Evolutionary conservation across 2,329 filamentous ascomycete species (phyloP).

Genomic region (Trichoderma simmonsii): DNA sequence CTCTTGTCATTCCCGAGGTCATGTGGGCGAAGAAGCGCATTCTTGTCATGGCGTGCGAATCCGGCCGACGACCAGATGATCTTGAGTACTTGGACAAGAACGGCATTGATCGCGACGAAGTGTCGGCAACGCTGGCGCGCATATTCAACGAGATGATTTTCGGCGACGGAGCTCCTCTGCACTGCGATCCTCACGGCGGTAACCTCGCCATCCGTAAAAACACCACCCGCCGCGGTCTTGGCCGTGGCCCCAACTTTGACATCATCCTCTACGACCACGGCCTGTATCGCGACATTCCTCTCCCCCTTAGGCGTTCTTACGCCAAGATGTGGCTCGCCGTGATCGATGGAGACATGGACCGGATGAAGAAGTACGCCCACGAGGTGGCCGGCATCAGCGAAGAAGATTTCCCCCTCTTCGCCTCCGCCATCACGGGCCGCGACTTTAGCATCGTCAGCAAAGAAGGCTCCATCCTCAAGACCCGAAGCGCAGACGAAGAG

Average conservation of each 20-base stretch:
- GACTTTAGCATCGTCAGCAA: conserved; percentile 76
- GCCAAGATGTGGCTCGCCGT: conserved; percentile 98
- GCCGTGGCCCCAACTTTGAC: conserved; percentile 73
- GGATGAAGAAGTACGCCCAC: conserved; percentile 84
- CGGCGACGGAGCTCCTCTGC: conserved; percentile 78
- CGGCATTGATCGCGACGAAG: conserved; percentile 89
- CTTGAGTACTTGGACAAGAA: conserved; percentile 80
- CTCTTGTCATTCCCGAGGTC: conserved; percentile 84
- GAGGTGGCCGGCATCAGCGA: conserved; percentile 88
- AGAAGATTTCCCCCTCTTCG: conserved; percentile 90
- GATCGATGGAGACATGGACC: conserved; percentile 78
- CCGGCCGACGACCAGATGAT: conserved; percentile 84
- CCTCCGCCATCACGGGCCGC: conserved; percentile 90
- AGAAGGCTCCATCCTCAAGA: conserved; percentile 53
- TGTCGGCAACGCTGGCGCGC: conserved; percentile 81
- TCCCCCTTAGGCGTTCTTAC: conserved; percentile 75
- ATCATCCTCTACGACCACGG: conserved; percentile 96
- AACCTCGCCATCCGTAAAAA: conserved; percentile 92
- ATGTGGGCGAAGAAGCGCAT: conserved; percentile 87
- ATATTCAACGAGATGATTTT: conserved; percentile 99
- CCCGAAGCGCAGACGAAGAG: conserved; percentile 73
- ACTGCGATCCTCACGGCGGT: conserved; percentile 95
- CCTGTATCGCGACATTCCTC: conserved; percentile 87
- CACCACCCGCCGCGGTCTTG: conserved; percentile 48
- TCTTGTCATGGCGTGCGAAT: conserved; percentile 90